Evolutionary conservation across 202 grass and related monocot genomes (phyloP), one percentile per base, ranked within the genome.

Genomic region (Schoenoplectus tabernaemontani): DNA sequence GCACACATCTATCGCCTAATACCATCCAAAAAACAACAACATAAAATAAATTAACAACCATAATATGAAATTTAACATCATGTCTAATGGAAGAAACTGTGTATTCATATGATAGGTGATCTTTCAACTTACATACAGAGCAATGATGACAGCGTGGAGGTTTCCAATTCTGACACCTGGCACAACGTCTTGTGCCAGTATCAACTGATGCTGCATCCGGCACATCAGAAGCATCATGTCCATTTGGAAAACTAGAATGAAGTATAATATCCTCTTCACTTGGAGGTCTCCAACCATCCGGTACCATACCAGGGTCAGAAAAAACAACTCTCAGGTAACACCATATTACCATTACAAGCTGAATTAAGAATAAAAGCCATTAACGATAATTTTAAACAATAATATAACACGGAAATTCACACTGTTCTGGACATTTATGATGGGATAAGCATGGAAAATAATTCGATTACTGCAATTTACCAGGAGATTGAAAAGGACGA

Each of bases 101-200:
- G 4, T 9, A 54, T 82, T 65, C 8, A 56, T 67, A 33, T 72
- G 16, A 30, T 12, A 63, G 56, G 6, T 59, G 82, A 82, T 64
- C 61, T 57, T 62, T 23, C 70, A 53, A 88, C 91, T 90, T 90
- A 93, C 94, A 97, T 32, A 93, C 78, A 78, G 94, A 97, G 85
- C 94, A 97, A 80, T 97, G 94, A 77, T 97, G 94, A 77, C 94
- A 92, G 57, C 94, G 91, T 53, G 84, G 89, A 86, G 91, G 91
- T 74, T 97, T 97, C 84, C 87, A 85, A 85, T 88, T 91, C 85
- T 86, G 93, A 77, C 93, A 97, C 12, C 85, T 87, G 59, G 41
- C 59, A 23, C 93, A 97, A 85, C 89, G 87, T 82, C 79, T 81
- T 41, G 72, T 56, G 16, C 75, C 20, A 51, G 60, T 87, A 78